phyloP scores from a whole-genome alignment of 768 basidiomycete species.

The Leccinum arenicola region DNA sequence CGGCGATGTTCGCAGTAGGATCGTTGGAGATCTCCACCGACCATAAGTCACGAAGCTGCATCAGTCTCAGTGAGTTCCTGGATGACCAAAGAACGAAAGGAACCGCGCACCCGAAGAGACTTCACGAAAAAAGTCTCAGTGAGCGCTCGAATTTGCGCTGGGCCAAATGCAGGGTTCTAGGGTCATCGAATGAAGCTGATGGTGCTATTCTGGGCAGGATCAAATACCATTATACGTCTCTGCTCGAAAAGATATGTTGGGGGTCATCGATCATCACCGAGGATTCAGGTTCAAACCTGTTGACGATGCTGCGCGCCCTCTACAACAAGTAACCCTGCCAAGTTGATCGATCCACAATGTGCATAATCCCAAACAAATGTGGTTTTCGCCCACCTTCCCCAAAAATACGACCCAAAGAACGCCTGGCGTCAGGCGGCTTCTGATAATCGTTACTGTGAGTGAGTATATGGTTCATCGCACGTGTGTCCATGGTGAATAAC shows the following conservation, averaged over 20 bases:
- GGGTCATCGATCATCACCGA: neutral
- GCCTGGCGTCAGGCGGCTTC: slow-evolving; percentile 45
- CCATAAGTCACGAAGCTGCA: slow-evolving; percentile 50
- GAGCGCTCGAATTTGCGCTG: slow-evolving; percentile 53
- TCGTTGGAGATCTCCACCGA: slow-evolving; percentile 30
- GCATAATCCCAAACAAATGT: neutral
- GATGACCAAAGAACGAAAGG: neutral
- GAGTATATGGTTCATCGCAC: slow-evolving; percentile 64
- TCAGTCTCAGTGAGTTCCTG: neutral
- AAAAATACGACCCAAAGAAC: slow-evolving; percentile 40
- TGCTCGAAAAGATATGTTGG: neutral
- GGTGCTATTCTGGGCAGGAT: too few relatives aligned
- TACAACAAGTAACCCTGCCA: slow-evolving; percentile 47
- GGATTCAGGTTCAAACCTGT: slow-evolving; percentile 28
- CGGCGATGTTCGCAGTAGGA: slow-evolving; percentile 14
- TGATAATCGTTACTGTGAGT: slow-evolving; percentile 53
- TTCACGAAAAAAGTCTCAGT: slow-evolving; percentile 58
- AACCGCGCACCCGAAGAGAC: slow-evolving; percentile 24
- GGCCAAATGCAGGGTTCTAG: slow-evolving; percentile 67
- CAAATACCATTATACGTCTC: slow-evolving; percentile 31
- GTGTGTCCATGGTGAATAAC: slow-evolving; percentile 57
- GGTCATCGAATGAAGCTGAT: neutral
- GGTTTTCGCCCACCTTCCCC: slow-evolving; percentile 30
- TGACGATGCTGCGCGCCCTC: slow-evolving; percentile 40
- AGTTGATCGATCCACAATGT: neutral